phyloP scores from a whole-genome alignment of 176 grass and related monocot species.

The Rhipidocladum racemiflorum region DNA sequence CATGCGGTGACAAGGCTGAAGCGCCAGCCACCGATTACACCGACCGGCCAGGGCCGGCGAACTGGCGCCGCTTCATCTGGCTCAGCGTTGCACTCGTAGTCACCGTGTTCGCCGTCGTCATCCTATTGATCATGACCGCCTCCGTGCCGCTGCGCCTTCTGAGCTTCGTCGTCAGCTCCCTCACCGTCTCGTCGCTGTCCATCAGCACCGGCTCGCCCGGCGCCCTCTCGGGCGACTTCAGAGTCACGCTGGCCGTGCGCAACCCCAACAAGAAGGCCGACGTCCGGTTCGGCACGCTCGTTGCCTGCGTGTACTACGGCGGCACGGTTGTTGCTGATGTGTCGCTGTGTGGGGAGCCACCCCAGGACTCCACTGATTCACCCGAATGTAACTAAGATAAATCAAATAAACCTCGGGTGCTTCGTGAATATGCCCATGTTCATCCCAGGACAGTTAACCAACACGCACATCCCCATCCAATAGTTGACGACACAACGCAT shows the following conservation, averaged over 20 bases:
- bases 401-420: no score
- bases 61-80: not conserved
- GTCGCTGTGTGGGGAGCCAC: no score
- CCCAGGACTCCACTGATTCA: no score
- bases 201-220: not conserved
- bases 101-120: not conserved
- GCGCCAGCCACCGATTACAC: not conserved
- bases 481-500: no score
- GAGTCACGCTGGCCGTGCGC: not conserved
- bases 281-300: not conserved
- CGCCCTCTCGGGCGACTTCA: not conserved
- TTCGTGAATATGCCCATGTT: no score
- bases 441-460: no score
- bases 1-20: not conserved
- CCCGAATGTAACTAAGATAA: no score
- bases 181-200: not conserved
- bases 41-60: not conserved
- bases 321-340: not conserved
- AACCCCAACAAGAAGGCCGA: not conserved
- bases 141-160: not conserved
- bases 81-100: not conserved
- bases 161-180: not conserved
- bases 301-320: not conserved
- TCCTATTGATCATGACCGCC: not conserved
- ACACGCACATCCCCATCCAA: no score